Conservation (phyloP, 2,329 filamentous ascomycete species). For the Cordyceps farinosa region DNA sequence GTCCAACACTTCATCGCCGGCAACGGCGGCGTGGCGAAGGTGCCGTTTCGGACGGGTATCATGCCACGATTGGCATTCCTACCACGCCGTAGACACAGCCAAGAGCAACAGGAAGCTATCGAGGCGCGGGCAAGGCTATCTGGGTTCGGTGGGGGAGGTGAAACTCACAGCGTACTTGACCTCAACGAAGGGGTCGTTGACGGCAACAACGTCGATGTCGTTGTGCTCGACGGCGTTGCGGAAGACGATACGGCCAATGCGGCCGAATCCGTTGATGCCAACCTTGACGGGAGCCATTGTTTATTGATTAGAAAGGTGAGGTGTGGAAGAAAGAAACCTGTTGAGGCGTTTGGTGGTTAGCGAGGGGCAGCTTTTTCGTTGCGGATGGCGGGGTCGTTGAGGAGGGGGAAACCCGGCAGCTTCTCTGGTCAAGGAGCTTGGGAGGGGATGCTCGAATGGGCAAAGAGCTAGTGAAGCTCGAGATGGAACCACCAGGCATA, state of each 20-base stretch:
- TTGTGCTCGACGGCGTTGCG: constrained; percentile 91
- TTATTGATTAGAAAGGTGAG: constrained; percentile 27
- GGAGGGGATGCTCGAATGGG: neutral
- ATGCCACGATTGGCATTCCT: neutral
- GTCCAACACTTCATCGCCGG: neutral
- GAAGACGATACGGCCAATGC: constrained; percentile 99
- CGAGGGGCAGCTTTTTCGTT: constrained; percentile 9
- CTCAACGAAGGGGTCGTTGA: constrained; percentile 99
- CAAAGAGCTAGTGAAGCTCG: neutral
- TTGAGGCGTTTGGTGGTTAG: constrained; percentile 17
- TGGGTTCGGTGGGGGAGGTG: neutral
- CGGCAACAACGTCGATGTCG: constrained; percentile 88
- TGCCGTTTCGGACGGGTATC: neutral
- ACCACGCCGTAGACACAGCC: neutral
- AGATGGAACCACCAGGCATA: neutral
- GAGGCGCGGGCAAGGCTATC: neutral
- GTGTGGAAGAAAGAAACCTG: constrained; percentile 5
- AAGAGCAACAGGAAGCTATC: neutral
- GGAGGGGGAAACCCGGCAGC: constrained; percentile 1
- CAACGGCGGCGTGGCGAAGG: neutral
- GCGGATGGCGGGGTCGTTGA: constrained; percentile 17
- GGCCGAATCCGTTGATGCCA: constrained; percentile 99
- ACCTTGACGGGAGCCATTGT: constrained; percentile 62
- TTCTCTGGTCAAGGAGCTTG: neutral
- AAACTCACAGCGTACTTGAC: constrained; percentile 88